These are phyloP conservation scores for carrot (Daucus carota) DNA, from an alignment of 129 eudicot genomes.

Conservation along the genomic window DNA sequence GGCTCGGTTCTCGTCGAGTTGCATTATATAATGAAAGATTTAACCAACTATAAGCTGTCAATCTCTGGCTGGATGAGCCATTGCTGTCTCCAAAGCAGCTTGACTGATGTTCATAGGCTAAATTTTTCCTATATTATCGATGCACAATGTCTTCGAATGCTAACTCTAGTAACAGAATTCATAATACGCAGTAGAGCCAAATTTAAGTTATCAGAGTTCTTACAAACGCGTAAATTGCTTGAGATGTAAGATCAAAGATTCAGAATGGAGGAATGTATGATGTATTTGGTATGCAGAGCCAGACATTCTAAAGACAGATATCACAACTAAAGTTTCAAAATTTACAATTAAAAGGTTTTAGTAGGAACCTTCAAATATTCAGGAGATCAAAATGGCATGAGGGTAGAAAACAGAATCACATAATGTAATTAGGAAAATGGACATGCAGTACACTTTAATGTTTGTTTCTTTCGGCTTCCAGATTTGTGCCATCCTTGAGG, in stretches of 20 bases:
- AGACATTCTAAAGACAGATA: background rate
- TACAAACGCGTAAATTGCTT: background rate
- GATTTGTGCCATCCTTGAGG: slow-evolving; percentile 56
- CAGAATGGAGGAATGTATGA: background rate
- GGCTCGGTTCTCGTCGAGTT: background rate
- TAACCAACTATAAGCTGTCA: background rate
- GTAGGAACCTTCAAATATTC: slow-evolving; percentile 1
- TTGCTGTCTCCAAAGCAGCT: too few relatives aligned
- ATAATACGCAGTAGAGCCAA: background rate
- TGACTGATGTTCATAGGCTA: too few relatives aligned
- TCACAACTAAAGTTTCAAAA: background rate
- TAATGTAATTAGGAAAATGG: background rate
- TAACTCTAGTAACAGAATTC: background rate
- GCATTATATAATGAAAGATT: background rate
- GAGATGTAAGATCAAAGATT: background rate
- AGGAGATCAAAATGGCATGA: slow-evolving; percentile 5
- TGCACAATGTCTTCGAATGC: background rate
- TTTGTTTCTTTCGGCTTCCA: slow-evolving; percentile 47
- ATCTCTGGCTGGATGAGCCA: background rate
- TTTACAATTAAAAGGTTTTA: background rate
- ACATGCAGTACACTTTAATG: slow-evolving; percentile 8
- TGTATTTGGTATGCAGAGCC: background rate
- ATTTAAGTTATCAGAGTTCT: background rate
- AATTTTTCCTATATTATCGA: background rate
- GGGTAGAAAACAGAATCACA: slow-evolving; percentile 1